Conservation (phyloP, 495 filamentous ascomycete species). For the Cladorrhinum samala region DNA sequence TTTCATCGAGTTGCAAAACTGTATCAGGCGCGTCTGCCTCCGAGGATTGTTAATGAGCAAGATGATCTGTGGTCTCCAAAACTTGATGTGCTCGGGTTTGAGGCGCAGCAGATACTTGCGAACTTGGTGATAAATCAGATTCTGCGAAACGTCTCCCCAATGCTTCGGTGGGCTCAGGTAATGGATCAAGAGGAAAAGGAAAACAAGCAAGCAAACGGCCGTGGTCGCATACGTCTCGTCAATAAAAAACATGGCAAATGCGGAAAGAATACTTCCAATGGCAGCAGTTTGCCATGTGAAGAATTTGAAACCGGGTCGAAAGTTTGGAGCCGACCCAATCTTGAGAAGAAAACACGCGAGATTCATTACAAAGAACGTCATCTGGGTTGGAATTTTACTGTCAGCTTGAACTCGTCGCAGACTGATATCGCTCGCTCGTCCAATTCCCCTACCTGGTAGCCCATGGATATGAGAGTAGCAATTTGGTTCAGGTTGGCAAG, state of each 20-base stretch:
- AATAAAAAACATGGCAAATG: conserved; percentile 81
- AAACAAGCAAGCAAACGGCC: conserved; percentile 64
- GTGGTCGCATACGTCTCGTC: conserved; percentile 75
- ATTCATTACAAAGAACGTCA: conserved; percentile 73
- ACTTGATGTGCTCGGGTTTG: conserved; percentile 85
- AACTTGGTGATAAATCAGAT: conserved; percentile 86
- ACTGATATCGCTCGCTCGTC: neutral
- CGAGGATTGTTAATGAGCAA: conserved; percentile 78
- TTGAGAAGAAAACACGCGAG: conserved; percentile 83
- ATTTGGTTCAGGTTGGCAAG: conserved; percentile 84
- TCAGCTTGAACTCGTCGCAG: neutral
- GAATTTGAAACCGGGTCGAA: conserved; percentile 79
- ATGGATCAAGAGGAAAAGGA: conserved; percentile 78
- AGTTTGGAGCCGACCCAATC: conserved; percentile 89
- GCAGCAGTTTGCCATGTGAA: conserved; percentile 83
- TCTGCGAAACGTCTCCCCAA: conserved; percentile 88
- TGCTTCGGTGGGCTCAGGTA: conserved; percentile 78
- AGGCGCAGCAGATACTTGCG: conserved; percentile 79
- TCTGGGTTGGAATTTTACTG: conserved; percentile 24
- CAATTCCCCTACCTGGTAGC: conserved; percentile 61
- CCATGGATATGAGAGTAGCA: conserved; percentile 83
- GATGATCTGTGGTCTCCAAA: conserved; percentile 82
- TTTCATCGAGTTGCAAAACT: conserved; percentile 88
- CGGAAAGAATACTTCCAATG: conserved; percentile 64
- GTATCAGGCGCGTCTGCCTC: conserved; percentile 70